Evolutionary conservation across 1,284 basidiomycete species (phyloP).

Genomic region (Sporisorium sorghi): DNA sequence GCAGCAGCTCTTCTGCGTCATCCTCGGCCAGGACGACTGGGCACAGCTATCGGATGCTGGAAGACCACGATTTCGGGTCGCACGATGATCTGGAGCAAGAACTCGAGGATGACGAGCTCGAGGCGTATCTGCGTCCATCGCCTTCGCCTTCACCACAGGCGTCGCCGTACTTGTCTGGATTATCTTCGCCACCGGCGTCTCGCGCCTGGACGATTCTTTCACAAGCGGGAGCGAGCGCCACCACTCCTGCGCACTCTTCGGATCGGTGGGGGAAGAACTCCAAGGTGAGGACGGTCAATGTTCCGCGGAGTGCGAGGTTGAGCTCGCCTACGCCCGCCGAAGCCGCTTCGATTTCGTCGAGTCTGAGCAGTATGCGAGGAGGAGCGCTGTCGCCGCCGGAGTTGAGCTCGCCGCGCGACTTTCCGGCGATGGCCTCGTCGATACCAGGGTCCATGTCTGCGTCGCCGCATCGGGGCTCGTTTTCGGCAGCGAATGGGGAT

Average conservation of each 20-base stretch:
- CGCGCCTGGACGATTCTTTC: conserved; percentile 65
- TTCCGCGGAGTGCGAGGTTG: conserved; percentile 49
- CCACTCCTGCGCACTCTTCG: conserved; percentile 23
- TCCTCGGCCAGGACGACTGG: conserved; percentile 8
- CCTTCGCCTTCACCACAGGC: conserved; percentile 41
- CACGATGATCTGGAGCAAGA: conserved; percentile 12
- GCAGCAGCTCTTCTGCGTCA: conserved; percentile 11
- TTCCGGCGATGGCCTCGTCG: conserved; percentile 8
- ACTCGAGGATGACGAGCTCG: conserved; percentile 11
- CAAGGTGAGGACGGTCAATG: conserved; percentile 60
- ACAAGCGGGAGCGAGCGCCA: conserved; percentile 34
- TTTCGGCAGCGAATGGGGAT: neutral
- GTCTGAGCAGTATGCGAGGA: conserved; percentile 13
- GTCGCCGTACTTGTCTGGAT: conserved; percentile 40
- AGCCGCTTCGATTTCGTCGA: conserved; percentile 17
- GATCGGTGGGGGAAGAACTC: conserved; percentile 47
- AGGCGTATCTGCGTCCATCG: conserved; percentile 24
- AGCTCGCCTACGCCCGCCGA: conserved; percentile 35
- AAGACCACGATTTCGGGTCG: conserved; percentile 31
- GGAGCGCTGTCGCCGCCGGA: conserved; percentile 21
- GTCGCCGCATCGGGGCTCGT: conserved; percentile 6
- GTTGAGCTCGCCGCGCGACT: conserved; percentile 20
- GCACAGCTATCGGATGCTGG: conserved; percentile 18
- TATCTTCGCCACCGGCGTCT: conserved; percentile 34
- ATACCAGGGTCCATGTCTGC: neutral